Conservation (phyloP, 306 rosid genomes). For the Quercus aquifolioides region DNA sequence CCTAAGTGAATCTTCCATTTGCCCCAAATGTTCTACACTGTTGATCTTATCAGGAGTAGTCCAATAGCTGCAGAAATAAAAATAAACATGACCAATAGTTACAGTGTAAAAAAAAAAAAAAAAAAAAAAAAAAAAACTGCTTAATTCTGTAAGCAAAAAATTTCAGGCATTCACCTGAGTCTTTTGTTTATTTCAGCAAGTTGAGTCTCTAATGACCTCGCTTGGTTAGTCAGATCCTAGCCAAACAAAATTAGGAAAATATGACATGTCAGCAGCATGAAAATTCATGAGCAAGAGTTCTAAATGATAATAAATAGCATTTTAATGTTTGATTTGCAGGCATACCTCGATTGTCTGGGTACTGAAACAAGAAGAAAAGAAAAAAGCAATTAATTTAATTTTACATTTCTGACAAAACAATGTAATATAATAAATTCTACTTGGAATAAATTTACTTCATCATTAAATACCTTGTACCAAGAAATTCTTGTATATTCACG, state of each 20-base stretch:
- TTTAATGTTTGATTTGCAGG: neutral
- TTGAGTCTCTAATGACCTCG: constrained; percentile 41
- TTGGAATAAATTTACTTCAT: neutral
- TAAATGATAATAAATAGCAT: neutral
- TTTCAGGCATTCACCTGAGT: constrained; percentile 46
- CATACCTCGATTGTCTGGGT: constrained; percentile 75
- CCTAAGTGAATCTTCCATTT: constrained; percentile 73
- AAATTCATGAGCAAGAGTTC: neutral
- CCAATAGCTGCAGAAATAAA: constrained; percentile 58
- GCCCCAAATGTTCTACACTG: constrained; percentile 62
- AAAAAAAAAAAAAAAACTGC: neutral
- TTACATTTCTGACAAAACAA: neutral
- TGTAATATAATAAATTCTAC: neutral
- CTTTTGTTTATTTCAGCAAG: constrained; percentile 65
- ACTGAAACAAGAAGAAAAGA: constrained; percentile 43
- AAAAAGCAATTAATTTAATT: constrained; percentile 8
- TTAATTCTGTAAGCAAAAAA: neutral
- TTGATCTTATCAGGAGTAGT: constrained; percentile 56
- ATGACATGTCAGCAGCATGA: neutral
- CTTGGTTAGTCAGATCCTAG: constrained; percentile 64
- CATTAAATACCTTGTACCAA: constrained; percentile 57
- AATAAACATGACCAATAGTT: neutral
- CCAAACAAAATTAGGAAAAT: neutral
- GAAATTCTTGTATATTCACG: constrained; percentile 63
- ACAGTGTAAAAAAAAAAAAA: neutral